Base-by-base conservation (phyloP, 148 eudicot genomes). In the Fagopyrum esculentum region DNA sequence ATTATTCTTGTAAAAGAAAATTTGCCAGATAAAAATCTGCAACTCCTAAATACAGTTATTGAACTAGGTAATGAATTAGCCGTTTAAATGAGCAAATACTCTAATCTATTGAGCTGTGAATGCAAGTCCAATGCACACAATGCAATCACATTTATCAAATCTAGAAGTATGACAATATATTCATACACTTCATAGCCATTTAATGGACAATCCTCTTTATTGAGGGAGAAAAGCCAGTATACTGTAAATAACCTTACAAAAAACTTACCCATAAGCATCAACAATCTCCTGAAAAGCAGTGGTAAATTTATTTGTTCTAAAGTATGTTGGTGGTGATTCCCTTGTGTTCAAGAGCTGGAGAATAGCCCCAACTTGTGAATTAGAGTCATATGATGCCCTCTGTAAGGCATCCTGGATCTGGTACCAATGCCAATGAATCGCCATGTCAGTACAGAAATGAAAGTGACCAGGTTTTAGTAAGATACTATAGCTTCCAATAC, bases 241-340 rank as follows among this genome's bases (percentile, higher is more conserved):
- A 54, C 9, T 43, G 50, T 52, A 9, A 70, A 78, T 3, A 50
- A 76, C 35, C 51, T 8, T 7, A 22, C 10, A 49, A 64, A 40
- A 74, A 75, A 76, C 96, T 90, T 75, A 92, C 98, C 99, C 99
- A 84, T 95, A 95, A 45, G 99, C 93, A 86, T 95, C 99, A 76
- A 95, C 97, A 80, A 95, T 95, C 75, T 87, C 97, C 84, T 95
- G 97, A 76, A 84, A 90, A 69, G 97, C 79, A 77, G 83, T 66
- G 26, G 97, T 95, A 79, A 95, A 88, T 77, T 92, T 95, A 83
- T 92, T 95, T 76, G 99, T 92, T 77, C 73, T 83, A 46, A 92
- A 95, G 77, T 89, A 95, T 26, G 99, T 95, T 56, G 99, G 98
- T 26, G 99, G 99, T 43, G 83, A 85, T 83, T 95, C 99, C 78